A percentile compares a stretch with the other conserved stretches of the same genome.
These are phyloP conservation scores for Retiboletus flavoniger DNA, from an alignment of 1,284 basidiomycete genomes.

Conservation along the genomic window DNA sequence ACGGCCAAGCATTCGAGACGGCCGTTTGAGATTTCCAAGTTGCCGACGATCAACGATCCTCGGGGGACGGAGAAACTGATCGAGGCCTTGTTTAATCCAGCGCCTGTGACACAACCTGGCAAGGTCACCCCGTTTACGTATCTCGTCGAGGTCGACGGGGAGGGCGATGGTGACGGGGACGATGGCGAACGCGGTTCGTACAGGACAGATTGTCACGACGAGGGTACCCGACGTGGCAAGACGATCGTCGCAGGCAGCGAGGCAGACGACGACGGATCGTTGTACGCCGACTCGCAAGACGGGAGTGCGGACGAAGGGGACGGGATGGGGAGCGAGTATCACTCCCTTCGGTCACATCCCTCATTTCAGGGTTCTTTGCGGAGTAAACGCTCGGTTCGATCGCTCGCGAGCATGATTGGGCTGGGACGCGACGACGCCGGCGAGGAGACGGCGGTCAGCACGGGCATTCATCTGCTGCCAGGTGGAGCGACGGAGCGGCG, in stretches of 20 bases:
- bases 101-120: conserved; percentile 44
- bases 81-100: conserved; percentile 75
- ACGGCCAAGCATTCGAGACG: conserved; percentile 23
- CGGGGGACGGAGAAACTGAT: conserved; percentile 68
- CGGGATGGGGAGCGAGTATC: conserved; percentile 32
- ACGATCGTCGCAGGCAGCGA: neutral
- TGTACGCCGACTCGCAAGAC: conserved; percentile 29
- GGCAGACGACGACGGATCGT: conserved; percentile 22
- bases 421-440: neutral
- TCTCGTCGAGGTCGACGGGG: conserved; percentile 36
- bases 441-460: conserved; percentile 2
- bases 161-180: conserved; percentile 18
- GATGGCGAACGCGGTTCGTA: conserved; percentile 5
- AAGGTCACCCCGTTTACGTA: conserved; percentile 61
- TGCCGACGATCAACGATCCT: conserved; percentile 54
- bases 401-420: conserved; percentile 15
- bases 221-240: neutral
- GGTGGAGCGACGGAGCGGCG: conserved; percentile 22
- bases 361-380: conserved; percentile 26
- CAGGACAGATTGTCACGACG: neutral
- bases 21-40: conserved; percentile 46
- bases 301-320: conserved; percentile 14
- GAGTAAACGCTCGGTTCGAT: conserved; percentile 21
- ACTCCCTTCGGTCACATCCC: conserved; percentile 30
- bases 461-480: neutral